Base-by-base conservation (phyloP, 257 asterid species). In the Lycium ferocissimum region DNA sequence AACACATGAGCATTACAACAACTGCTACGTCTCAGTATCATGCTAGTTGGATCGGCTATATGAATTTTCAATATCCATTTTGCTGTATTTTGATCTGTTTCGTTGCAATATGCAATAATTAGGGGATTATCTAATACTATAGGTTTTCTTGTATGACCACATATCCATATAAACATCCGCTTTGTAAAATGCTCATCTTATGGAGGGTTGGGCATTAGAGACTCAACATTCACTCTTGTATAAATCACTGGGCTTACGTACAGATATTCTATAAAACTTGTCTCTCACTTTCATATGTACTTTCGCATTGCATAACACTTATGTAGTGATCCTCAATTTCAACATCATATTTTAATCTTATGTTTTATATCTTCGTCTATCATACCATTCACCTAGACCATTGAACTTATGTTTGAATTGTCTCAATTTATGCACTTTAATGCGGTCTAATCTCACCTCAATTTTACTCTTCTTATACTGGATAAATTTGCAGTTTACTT, bases 381-480 rank as follows among this genome's bases (percentile, higher is more conserved):
- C 6, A 3, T 6, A 70, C 33, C 8, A 40, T 9, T 40, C 9
- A 8, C 54, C 12, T 40, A 38, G 12, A 70, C 35, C 54, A 4
- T 70, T 70, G 79, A 70, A 54, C 53, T 71, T 40, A 69, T 72
- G 20, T n/a, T 45, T 45, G 57, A 72, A n/a, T 72, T 72, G 11
- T 45, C 58, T 72, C 6, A 10, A n/a, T 72, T 10, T 72, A 49
- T 75, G 43, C 43, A 49, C 61, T 75, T 43, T 43, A 12, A 49
- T 75, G 20, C 61, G 0, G 4, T 22, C 22, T 20, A 75, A 22
- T 35, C 40, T 20, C 61, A 73, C 61, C 65, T 76, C 22, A 26
- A 53, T 53, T 7, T 49, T 5, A 5, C 53, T 26, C 82, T 33
- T 76, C 65, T 53, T 78, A 26, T 78, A 8, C 4, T 6, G 65